Evolutionary conservation across 2,329 filamentous ascomycete species (phyloP), one percentile per base, ranked within the genome.

Genomic region (Fusarium nygamai): DNA sequence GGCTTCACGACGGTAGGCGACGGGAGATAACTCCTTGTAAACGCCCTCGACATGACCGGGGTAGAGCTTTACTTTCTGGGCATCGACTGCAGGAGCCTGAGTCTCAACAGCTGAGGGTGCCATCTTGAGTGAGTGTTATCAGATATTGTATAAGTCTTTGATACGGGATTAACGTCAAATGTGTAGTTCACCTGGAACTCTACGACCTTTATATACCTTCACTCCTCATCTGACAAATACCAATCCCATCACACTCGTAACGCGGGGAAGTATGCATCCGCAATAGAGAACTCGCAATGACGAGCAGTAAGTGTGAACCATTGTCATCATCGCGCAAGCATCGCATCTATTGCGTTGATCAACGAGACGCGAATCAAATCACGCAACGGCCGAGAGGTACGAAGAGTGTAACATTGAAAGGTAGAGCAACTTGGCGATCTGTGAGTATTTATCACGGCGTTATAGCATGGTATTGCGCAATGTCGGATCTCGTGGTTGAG

Each of bases 41-140:
- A 60, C 77, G 11, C 73, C 72, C 36, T 77, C 77, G 20, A 79
- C 73, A 5, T 73, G 70, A 12, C 77, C 77, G 14, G 77, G 65
- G 65, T 79, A 79, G n/a, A 79, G 74, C 75, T 76, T 79, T 33
- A 77, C 38, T 67, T 77, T 78, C 61, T 77, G 61, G 3, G 71
- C 43, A 19, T 76, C 69, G 43, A 14, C 59, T 48, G 64, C n/a
- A 72, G 43, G 44, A 43, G 61, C 36, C 48, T 68, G 61, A 16
- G 73, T 77, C 44, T 77, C 70, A 5, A 76, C 74, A 68, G 76
- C 77, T 62, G 77, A 77, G 22, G 77, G 77, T 17, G 77, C 76
- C 77, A 79, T 79, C 47, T 2, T 68, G 48, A 38, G 24, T 27
- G 16, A 5, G 46, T 22, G 16, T 9, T n/a, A 38, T 31, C 14